Evolutionary conservation across 768 basidiomycete species (phyloP), one percentile per base, ranked within the genome.

Genomic region (Mycena venus): DNA sequence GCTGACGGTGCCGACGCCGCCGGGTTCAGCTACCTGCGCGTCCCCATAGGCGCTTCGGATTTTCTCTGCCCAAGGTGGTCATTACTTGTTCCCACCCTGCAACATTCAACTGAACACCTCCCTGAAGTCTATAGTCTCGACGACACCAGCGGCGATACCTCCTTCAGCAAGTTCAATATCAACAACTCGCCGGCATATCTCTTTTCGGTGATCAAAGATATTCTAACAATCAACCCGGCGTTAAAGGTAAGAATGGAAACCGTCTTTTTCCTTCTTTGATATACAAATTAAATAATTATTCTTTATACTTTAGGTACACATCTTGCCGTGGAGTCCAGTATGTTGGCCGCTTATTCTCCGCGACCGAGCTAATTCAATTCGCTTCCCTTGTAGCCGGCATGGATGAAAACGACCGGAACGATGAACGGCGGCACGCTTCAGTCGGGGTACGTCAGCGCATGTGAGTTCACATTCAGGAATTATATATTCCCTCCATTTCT

Each of bases 261-360:
- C n/a, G n/a, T 6, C 79, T 81, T 49, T 15, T 21, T 31, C 15
- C 19, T 5, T 14, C 4, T n/a, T n/a, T n/a, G n/a, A 10, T 59
- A 12, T n/a, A 23, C 21, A 4, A 3, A 23, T 44, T 29, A 14
- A 27, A 21, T 9, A 4, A 38, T 27, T 21, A n/a, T n/a, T n/a
- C n/a, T n/a, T n/a, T n/a, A n/a, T n/a, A n/a, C n/a, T 14, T 29
- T 8, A 73, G 72, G 83, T 93, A 21, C 91, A 93, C 73, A 74
- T 93, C 7, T 58, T 92, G 14, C 92, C 94, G 2, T 95, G 94
- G 94, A 94, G 93, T 49, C 93, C 93, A 4, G 94, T 94, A 78
- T 74, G 89, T 83, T 23, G 9, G 17, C 9, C 25, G 10, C 31
- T 17, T 55, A 9, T 59, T 59, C 11, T 2, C 5, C 6, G 6